Evolutionary conservation across 2,329 filamentous ascomycete species (phyloP).

Genomic region (Talaromyces sp.): DNA sequence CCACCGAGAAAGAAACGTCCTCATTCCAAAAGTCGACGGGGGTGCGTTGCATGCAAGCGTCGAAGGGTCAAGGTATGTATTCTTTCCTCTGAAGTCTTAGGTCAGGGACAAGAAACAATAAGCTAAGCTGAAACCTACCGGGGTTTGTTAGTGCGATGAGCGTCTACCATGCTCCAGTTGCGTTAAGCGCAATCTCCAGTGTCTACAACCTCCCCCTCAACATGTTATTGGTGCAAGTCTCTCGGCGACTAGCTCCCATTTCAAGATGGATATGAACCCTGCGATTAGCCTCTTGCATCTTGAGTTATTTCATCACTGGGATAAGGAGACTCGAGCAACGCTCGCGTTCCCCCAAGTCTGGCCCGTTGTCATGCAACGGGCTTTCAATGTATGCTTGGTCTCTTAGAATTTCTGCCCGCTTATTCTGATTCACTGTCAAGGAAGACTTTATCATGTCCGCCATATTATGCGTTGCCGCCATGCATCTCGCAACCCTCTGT

Average conservation of each 20-base stretch:
- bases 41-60: slow-evolving; percentile 1
- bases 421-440: background rate
- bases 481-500: background rate
- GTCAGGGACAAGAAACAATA: no score
- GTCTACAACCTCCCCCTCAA: background rate
- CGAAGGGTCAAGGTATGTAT: background rate
- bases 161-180: background rate
- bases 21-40: background rate
- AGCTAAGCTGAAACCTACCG: no score
- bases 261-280: background rate
- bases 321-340: slow-evolving; percentile 1
- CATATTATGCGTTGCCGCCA: background rate
- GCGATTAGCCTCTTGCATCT: background rate
- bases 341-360: background rate
- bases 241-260: background rate
- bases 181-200: background rate
- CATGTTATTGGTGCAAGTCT: background rate
- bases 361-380: background rate
- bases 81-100: no score
- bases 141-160: background rate
- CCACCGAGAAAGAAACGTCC: background rate
- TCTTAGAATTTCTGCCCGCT: background rate
- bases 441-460: slow-evolving; percentile 8
- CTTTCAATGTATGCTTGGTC: background rate
- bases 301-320: slow-evolving; percentile 3